Evolutionary conservation across 495 filamentous ascomycete species (phyloP).

Genomic region (Aspergillus asperescens): DNA sequence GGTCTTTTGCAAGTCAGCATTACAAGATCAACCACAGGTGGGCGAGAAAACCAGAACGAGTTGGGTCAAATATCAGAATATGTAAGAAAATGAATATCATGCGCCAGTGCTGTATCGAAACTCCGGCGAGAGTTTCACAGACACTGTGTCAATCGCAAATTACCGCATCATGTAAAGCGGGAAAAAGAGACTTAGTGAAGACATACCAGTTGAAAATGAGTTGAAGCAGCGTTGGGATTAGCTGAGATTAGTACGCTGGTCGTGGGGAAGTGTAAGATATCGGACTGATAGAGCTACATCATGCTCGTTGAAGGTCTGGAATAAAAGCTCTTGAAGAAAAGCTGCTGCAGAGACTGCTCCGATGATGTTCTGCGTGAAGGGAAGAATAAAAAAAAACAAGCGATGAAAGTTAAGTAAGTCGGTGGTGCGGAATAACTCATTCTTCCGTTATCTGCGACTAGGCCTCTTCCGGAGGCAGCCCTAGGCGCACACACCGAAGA

Average conservation of each 20-base stretch:
- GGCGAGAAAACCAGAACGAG: constrained; percentile 12
- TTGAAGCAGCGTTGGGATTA: background rate
- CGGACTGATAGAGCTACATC: background rate
- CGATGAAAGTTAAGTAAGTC: constrained; percentile 13
- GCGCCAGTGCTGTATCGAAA: constrained; percentile 62
- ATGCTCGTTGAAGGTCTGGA: background rate
- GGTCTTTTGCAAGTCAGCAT: constrained; percentile 30
- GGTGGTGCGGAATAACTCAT: constrained; percentile 22
- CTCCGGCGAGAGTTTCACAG: constrained; percentile 84
- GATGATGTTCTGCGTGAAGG: background rate
- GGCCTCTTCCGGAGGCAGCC: constrained; percentile 24
- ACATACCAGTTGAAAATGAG: constrained; percentile 27
- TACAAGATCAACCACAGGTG: constrained; percentile 3
- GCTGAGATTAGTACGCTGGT: background rate
- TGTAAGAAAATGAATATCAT: constrained; percentile 97
- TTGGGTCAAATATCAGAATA: constrained; percentile 66
- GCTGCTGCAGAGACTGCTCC: background rate
- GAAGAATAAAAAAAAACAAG: constrained; percentile 6
- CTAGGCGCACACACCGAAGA: constrained; percentile 31
- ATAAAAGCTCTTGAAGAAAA: too few relatives aligned
- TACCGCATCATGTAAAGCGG: constrained; percentile 73
- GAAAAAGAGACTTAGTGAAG: background rate
- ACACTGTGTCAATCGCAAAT: constrained; percentile 92
- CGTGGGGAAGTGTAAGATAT: background rate
- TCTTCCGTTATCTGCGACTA: constrained; percentile 14